Evolutionary conservation across 345 rosid genomes (phyloP), one percentile per base, ranked within the genome.

Genomic region (Salix caprea): DNA sequence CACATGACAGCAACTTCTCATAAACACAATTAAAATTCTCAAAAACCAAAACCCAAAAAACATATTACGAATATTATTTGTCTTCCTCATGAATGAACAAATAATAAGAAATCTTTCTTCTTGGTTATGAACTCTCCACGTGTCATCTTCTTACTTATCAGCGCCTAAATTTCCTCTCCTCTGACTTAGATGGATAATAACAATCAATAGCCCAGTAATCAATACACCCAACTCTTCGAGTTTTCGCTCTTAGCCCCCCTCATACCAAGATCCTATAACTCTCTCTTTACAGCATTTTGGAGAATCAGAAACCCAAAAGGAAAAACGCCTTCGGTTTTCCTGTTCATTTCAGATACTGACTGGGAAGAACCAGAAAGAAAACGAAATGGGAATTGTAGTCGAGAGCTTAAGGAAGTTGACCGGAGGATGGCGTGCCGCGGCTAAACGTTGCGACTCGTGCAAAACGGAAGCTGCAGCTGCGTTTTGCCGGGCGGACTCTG

Each of bases 381-480:
- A 77, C 73, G 84, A 30, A 68, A 77, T 81, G 84, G 64, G 80
- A 16, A 73, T 65, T 9, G 68, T 69, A 77, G 6, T 80, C 1
- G 73, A 76, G 13, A 16, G 54, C 21, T 62, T 80, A 16, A 72
- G 68, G 71, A 65, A 8, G 23, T 40, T 77, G 23, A 39, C 78
- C 39, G 80, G 78, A 44, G 70, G 81, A 24, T 79, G 76, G 82
- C 69, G 36, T 19, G 60, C 44, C 11, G 39, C 73, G 13, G 78
- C 85, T 3, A 76, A 74, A 69, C 87, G 84, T 66, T 84, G 87
- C 36, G 87, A 86, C 81, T 71, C 78, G 62, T 84, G 89, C 81
- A 76, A 80, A 73, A 68, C 79, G 28, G 78, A 78, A 0, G 73
- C 83, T 0, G 82, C 89, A 0, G 76, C 84, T 8, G 82, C 74